A percentile compares a stretch with the other conserved stretches of the same genome.
These are phyloP conservation scores for Skeletonema costatum DNA, from an alignment of 108 stramenopile species.

Conservation along the genomic window DNA sequence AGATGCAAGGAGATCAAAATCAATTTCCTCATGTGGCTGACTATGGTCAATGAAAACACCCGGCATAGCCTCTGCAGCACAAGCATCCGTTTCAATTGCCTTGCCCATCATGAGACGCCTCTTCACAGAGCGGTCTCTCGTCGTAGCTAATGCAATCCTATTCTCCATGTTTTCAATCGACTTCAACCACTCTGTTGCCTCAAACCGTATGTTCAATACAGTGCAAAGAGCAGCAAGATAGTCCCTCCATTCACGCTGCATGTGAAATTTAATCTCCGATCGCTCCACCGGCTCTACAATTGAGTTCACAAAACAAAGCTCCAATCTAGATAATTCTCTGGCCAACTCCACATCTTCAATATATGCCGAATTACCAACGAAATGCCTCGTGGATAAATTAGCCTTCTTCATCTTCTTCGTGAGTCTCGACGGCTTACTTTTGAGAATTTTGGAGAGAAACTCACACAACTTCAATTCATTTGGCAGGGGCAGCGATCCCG, in stretches of 20 bases:
- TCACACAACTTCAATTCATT: constrained; percentile 87
- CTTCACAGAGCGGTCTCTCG: constrained; percentile 62
- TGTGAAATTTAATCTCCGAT: constrained; percentile 86
- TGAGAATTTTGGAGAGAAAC: constrained; percentile 82
- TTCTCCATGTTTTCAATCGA: constrained; percentile 85
- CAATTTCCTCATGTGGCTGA: not conserved
- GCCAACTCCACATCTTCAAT: constrained; percentile 54
- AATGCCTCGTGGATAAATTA: constrained; percentile 72
- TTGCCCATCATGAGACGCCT: constrained; percentile 83
- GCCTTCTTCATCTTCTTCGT: constrained; percentile 95
- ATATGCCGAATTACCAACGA: constrained; percentile 42
- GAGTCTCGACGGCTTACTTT: constrained; percentile 86
- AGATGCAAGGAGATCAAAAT: constrained; percentile 25
- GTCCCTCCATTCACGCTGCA: constrained; percentile 90
- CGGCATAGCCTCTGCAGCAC: constrained; percentile 36
- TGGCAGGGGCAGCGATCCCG: constrained; percentile 66
- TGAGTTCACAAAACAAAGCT: constrained; percentile 61
- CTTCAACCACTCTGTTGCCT: constrained; percentile 69
- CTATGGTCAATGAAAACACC: constrained; percentile 72
- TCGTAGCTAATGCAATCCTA: constrained; percentile 69
- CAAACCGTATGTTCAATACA: constrained; percentile 58
- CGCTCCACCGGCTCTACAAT: constrained; percentile 74
- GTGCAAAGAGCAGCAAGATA: constrained; percentile 69
- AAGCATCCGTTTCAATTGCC: constrained; percentile 68
- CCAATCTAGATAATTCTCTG: constrained; percentile 64